A percentile compares a stretch with the other conserved stretches of the same genome.
These are phyloP conservation scores for Cnidoscolus chayamansa DNA, from an alignment of 441 rosid species.

Conservation along the genomic window DNA sequence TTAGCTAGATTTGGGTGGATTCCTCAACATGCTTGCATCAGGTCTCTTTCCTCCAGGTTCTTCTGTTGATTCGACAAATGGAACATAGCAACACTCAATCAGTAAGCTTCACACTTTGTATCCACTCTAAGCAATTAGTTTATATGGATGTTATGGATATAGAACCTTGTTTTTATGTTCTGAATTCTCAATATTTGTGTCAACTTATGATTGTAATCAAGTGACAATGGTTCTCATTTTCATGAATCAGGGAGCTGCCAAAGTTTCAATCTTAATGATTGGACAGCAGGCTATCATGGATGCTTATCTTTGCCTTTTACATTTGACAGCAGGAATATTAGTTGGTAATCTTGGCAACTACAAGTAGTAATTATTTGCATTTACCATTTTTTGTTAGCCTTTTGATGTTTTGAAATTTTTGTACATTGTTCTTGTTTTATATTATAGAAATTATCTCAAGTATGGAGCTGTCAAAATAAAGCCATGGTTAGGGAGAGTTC, in stretches of 20 bases:
- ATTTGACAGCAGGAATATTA: constrained; percentile 92
- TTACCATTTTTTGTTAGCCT: neutral
- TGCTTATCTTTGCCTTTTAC: constrained; percentile 95
- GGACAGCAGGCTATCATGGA: constrained; percentile 99
- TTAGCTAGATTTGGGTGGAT: constrained; percentile 23
- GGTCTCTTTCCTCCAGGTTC: constrained; percentile 96
- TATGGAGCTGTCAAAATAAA: neutral
- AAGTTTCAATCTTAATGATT: constrained; percentile 88
- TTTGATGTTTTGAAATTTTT: neutral
- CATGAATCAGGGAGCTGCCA: constrained; percentile 81
- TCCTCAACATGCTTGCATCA: constrained; percentile 58
- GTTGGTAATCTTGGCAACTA: constrained; percentile 57
- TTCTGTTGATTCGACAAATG: constrained; percentile 91
- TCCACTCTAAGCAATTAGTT: constrained; percentile 14
- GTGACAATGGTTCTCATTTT: constrained; percentile 23
- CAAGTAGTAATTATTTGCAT: neutral
- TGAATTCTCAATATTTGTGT: neutral
- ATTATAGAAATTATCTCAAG: neutral
- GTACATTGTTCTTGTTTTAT: neutral
- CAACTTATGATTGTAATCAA: constrained; percentile 13
- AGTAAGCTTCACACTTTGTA: constrained; percentile 44
- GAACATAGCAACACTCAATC: constrained; percentile 97
- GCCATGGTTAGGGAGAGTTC: neutral
- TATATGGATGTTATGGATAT: constrained; percentile 1
- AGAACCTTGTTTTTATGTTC: neutral